Base-by-base conservation (phyloP, 352 stramenopile species). In the Phytophthora pistaciae region DNA sequence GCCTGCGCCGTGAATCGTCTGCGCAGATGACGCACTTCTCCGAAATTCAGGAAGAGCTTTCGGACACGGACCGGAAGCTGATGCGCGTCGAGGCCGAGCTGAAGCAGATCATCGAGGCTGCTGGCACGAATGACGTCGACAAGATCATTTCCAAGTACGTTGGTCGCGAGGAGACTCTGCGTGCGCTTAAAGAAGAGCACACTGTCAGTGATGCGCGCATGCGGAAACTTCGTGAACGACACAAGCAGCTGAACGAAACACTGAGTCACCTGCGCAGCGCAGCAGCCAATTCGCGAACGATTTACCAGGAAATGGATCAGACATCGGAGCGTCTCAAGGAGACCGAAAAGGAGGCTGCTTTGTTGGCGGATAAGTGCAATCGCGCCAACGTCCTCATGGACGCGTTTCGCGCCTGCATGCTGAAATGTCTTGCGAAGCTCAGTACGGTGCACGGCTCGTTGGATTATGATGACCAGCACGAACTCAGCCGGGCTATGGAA, bases 291-390 rank as follows among this genome's bases (percentile, higher is more conserved):
- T 88, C 88, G n/a, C 88, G 86, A 42, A 93, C 84, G 16, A 90
- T 93, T 50, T 95, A 95, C 71, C 88, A 95, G 54, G 88, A 93
- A 57, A 93, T 95, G 88, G 88, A 95, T 63, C 80, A 92, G 36
- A 93, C 88, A 3, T 87, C 84, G 6, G 88, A 95, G 58, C 80
- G 85, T 0, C 78, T 95, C n/a, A 95, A 95, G 29, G 88, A 95
- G 27, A 93, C 92, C 42, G 88, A 94, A 53, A 95, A 95, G 56
- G 87, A 93, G 50, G 88, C 86, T 11, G 81, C 85, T 23, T 31
- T 84, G 29, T 66, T 95, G 11, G 80, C 85, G 0, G 85, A 93
- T 10, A 87, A 82, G 27, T 93, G 85, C 72, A 95, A 95, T 52
- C 81, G 86, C 5, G 74, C 83, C 21, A 93, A 92, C 56, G 84